These are phyloP conservation scores for Exophiala alcalophila DNA, from an alignment of 2,329 filamentous ascomycete species.

Conservation along the genomic window DNA sequence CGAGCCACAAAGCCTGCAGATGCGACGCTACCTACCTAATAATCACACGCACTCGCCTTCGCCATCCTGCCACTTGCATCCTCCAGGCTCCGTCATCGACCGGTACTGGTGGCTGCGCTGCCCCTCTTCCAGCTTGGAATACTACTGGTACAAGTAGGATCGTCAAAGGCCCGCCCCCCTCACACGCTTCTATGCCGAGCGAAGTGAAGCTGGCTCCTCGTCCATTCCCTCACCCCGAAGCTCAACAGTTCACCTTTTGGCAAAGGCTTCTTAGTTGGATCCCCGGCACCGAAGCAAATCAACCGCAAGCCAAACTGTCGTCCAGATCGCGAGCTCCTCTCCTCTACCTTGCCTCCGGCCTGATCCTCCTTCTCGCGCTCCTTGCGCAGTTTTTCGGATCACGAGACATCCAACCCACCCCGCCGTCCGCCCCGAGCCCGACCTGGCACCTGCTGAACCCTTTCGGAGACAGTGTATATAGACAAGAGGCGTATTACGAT, in stretches of 20 bases:
- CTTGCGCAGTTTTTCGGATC: constrained; percentile 20
- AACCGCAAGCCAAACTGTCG: constrained; percentile 20
- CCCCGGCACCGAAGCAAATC: constrained; percentile 22
- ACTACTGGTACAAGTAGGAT: too few relatives aligned
- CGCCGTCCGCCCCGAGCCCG: constrained; percentile 3
- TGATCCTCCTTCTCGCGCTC: constrained; percentile 20
- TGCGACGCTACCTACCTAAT: too few relatives aligned
- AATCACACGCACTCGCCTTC: too few relatives aligned
- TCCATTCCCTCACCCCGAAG: constrained; percentile 6
- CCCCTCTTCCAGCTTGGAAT: neutral
- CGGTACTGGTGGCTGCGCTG: too few relatives aligned
- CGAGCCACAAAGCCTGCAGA: too few relatives aligned
- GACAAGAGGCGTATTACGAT: constrained; percentile 31
- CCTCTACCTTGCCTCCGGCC: constrained; percentile 25
- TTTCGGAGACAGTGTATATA: constrained; percentile 31
- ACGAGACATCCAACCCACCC: constrained; percentile 11
- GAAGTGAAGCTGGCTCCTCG: constrained; percentile 21
- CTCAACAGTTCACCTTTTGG: constrained; percentile 15
- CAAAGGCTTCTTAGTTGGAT: constrained; percentile 17
- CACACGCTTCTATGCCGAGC: constrained; percentile 10
- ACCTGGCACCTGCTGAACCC: constrained; percentile 20
- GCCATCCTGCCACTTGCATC: too few relatives aligned
- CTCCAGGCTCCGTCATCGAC: too few relatives aligned
- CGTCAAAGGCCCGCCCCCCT: too few relatives aligned
- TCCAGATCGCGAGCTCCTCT: constrained; percentile 17